Evolutionary conservation across 306 rosid species (phyloP).

Genomic region (Casuarina cunninghamiana): DNA sequence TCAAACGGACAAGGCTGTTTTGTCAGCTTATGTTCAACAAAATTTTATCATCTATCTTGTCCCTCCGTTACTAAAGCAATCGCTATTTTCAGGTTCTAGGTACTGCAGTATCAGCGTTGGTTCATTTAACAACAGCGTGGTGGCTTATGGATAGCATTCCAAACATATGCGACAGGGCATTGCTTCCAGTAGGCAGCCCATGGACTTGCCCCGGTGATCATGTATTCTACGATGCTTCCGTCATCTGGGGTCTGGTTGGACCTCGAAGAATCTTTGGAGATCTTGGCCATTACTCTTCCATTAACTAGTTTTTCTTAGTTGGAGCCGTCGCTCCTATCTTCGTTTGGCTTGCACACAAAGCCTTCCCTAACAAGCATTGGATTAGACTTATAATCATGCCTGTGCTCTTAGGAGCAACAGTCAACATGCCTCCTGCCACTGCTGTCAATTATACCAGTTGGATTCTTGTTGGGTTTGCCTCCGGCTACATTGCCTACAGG

Average conservation of each 20-base stretch:
- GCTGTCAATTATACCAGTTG: slow-evolving; percentile 75
- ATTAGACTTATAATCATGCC: slow-evolving; percentile 65
- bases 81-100: slow-evolving; percentile 56
- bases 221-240: slow-evolving; percentile 86
- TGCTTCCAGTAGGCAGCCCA: slow-evolving; percentile 70
- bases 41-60: neutral
- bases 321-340: slow-evolving; percentile 74
- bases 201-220: slow-evolving; percentile 92
- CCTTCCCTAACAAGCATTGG: slow-evolving; percentile 70
- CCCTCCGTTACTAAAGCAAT: neutral
- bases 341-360: slow-evolving; percentile 79
- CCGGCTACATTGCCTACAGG: slow-evolving; percentile 65
- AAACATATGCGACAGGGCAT: slow-evolving; percentile 54
- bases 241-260: slow-evolving; percentile 81
- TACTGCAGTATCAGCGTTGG: slow-evolving; percentile 51
- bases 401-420: slow-evolving; percentile 55
- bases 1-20: neutral
- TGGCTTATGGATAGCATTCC: slow-evolving; percentile 76
- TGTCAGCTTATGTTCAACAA: neutral
- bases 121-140: slow-evolving; percentile 80
- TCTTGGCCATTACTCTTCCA: slow-evolving; percentile 66
- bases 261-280: slow-evolving; percentile 76
- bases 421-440: slow-evolving; percentile 77
- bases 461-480: slow-evolving; percentile 68
- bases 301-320: slow-evolving; percentile 78